Evolutionary conservation across 306 rosid genomes (phyloP).

Genomic region (Oxytropis ochrocephala): DNA sequence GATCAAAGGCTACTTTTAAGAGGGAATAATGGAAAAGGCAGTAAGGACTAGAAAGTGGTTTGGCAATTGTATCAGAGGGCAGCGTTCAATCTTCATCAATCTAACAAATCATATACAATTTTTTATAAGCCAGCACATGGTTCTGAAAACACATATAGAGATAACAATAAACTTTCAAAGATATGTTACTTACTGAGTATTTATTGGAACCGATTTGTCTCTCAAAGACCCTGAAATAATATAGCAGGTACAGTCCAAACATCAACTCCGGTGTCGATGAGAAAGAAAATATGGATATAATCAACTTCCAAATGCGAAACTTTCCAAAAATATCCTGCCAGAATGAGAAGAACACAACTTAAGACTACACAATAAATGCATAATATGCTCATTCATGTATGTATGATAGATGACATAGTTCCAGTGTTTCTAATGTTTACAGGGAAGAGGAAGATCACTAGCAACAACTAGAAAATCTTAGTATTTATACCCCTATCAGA

Average conservation of each 20-base stretch:
- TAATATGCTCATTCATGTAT: not conserved
- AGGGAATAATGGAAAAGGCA: not conserved
- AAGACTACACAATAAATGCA: not conserved
- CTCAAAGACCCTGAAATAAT: slow-evolving; percentile 97
- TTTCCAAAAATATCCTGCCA: slow-evolving; percentile 87
- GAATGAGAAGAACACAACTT: not conserved
- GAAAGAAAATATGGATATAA: slow-evolving; percentile 67
- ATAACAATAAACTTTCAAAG: not conserved
- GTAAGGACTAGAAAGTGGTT: not conserved
- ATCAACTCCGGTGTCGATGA: slow-evolving; percentile 92
- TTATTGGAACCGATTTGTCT: slow-evolving; percentile 97
- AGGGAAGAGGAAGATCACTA: too few species aligned
- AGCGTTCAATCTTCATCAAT: not conserved
- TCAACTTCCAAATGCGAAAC: slow-evolving; percentile 74
- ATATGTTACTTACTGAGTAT: slow-evolving; percentile 54
- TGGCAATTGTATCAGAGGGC: not conserved
- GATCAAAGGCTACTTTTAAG: not conserved
- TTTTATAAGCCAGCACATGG: not conserved
- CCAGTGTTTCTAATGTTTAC: too few species aligned
- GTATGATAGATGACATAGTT: not conserved
- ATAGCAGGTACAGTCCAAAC: slow-evolving; percentile 86
- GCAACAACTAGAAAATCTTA: not conserved
- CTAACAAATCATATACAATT: not conserved
- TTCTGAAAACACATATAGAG: not conserved
- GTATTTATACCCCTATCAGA: slow-evolving; percentile 8